Evolutionary conservation across 2,329 filamentous ascomycete species (phyloP), one percentile per base, ranked within the genome.

Genomic region (Thermothelomyces thermophilus): DNA sequence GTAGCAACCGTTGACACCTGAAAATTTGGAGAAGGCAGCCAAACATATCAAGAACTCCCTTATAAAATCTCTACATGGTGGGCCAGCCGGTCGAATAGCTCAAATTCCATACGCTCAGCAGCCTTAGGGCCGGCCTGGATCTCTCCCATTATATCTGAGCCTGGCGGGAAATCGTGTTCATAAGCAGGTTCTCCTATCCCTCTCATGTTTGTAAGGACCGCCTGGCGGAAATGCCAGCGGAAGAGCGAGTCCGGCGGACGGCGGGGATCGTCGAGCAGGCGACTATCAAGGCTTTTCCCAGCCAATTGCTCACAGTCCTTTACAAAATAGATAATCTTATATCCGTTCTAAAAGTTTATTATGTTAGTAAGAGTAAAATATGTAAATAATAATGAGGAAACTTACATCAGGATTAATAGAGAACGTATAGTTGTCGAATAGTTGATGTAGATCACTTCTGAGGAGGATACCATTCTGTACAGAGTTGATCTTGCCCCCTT

Each of bases 381-480:
- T 14, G 30, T 31, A 5, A 46, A 36, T n/a, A 37, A 26, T 17
- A 31, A 28, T 46, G 19, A 37, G 22, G 34, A 37, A 28, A 46
- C 33, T 4, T 46, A 46, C 31, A 46, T 46, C 43, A 46, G 43
- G 43, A n/a, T 46, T 46, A n/a, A 46, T 37, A 46, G 31, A 46
- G 19, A 46, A 36, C 31, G 7, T 16, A 37, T 37, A 46, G 22
- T 19, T 2, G 20, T 37, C 34, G 22, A 46, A 46, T 6, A 46
- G 22, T 16, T 30, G 20, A 30, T 30, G 33, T 10, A 46, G 33
- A 46, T 37, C 34, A 2, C 33, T 6, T 19, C 16, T 31, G 22
- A 46, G 43, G 16, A 46, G 33, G 16, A 46, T 46, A 20, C 43
- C 43, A 20, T 46, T 46, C 22, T 46, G 31, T 37, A 46, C 31